Evolutionary conservation across 2,329 filamentous ascomycete genomes (phyloP).

Genomic region (Xylariaceae sp.): DNA sequence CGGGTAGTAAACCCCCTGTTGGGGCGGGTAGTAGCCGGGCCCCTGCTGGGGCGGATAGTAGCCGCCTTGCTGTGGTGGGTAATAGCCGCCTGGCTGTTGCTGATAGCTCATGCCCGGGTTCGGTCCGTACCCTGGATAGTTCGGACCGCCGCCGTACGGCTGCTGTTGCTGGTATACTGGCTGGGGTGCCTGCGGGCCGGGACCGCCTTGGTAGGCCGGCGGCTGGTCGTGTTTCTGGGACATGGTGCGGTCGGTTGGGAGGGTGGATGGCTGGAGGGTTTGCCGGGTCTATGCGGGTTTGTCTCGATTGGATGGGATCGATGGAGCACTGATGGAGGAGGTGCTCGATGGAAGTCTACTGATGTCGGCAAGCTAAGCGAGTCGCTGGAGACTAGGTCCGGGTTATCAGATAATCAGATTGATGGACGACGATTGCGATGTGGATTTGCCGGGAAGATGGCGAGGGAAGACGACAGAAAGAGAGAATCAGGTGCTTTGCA

Average conservation of each 20-base stretch:
- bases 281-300: neutral
- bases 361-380: neutral
- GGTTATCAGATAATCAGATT: neutral
- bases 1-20: constrained; percentile 36
- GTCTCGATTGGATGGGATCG: neutral
- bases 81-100: constrained; percentile 29
- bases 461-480: neutral
- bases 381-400: neutral
- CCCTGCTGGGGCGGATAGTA: constrained; percentile 21
- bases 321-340: neutral
- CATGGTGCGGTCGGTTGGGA: constrained; percentile 33
- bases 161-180: constrained; percentile 36
- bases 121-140: constrained; percentile 38
- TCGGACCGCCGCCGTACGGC: constrained; percentile 24
- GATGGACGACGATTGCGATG: neutral
- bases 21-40: constrained; percentile 25
- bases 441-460: neutral
- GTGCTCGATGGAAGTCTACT: no score
- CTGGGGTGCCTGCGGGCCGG: constrained; percentile 43
- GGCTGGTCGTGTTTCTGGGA: constrained; percentile 47
- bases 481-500: neutral
- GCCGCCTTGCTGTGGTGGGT: constrained; percentile 26
- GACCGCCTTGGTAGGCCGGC: constrained; percentile 45
- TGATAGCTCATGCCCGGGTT: constrained; percentile 44
- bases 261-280: neutral